phyloP scores from a whole-genome alignment of 768 basidiomycete species.

The Lentinula edodes region DNA sequence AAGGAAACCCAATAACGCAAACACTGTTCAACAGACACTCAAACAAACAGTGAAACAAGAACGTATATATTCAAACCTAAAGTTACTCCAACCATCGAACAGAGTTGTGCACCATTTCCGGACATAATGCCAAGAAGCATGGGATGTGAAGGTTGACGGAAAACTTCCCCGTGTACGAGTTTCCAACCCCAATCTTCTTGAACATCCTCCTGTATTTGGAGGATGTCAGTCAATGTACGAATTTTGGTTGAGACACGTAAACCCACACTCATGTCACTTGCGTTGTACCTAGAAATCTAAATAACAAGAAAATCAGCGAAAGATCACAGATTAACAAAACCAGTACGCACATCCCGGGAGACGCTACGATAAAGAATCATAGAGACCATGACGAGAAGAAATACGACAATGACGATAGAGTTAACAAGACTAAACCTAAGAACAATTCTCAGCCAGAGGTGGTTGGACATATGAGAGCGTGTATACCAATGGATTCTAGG shows the following conservation, averaged over 20 bases:
- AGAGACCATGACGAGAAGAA: conserved; percentile 90
- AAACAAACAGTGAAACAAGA: background rate
- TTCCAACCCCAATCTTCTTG: conserved; percentile 99
- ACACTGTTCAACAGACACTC: conserved; percentile 45
- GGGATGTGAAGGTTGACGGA: conserved; percentile 74
- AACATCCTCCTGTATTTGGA: conserved; percentile 68
- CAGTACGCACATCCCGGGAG: conserved; percentile 64
- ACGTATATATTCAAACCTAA: conserved; percentile 44
- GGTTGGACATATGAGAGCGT: background rate
- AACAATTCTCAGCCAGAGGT: background rate
- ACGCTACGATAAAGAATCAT: conserved; percentile 87
- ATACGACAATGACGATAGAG: conserved; percentile 84
- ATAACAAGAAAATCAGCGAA: conserved; percentile 13
- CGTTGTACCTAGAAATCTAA: conserved; percentile 92
- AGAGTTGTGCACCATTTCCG: conserved; percentile 87
- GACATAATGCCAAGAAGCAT: conserved; percentile 79
- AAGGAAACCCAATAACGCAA: conserved; percentile 88
- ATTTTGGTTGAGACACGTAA: background rate
- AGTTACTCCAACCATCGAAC: conserved; percentile 83
- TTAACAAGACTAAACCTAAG: conserved; percentile 77
- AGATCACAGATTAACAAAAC: background rate
- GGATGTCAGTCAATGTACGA: background rate
- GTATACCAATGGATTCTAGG: conserved; percentile 85
- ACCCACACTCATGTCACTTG: conserved; percentile 81
- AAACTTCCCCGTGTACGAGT: conserved; percentile 93